Base-by-base conservation (phyloP, 768 basidiomycete genomes). In the Tylopilus vinaceipallidus region DNA sequence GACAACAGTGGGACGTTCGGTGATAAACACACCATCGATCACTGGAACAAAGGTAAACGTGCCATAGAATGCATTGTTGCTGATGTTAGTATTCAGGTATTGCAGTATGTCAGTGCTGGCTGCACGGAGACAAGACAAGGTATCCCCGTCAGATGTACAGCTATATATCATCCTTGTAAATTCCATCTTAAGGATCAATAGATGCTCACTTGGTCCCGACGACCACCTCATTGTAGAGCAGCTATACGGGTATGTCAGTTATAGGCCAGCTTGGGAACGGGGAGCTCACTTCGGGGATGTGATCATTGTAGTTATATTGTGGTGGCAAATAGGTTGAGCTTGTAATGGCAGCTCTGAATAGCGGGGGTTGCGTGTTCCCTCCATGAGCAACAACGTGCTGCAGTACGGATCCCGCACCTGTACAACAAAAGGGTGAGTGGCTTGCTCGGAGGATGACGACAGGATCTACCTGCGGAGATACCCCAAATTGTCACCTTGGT, bases 21-120 rank as follows among this genome's bases (percentile, higher is more conserved):
- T 14, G 34, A 54, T 36, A 6, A 54, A 53, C 10, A 17, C 4
- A 6, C 34, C 43, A 42, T 54, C 53, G 4, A 54, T 27, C 23
- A 54, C 53, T 1, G 53, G 53, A 36, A 37, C 51, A 26, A 54
- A 53, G n/a, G 34, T 9, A 13, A 8, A 53, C 29, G 43, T 53
- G 16, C 50, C 50, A 26, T 40, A 54, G 39, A 41, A 36, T 14
- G 11, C 48, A 19, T 42, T 19, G 0, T 19, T 3, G 7, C 16
- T 42, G 23, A 52, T 42, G 8, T 42, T 20, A 10, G 9, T 30
- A 12, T 52, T 50, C 17, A 45, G 22, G 32, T n/a, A 14, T 13
- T 50, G 22, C 19, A 50, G 32, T 20, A 34, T 40, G 11, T 24
- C 14, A 22, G 51, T 19, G 9, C 42, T 30, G 8, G 48, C 40